Conservation (phyloP, 1,284 basidiomycete species). For the Cutaneotrichosporon curvatum region DNA sequence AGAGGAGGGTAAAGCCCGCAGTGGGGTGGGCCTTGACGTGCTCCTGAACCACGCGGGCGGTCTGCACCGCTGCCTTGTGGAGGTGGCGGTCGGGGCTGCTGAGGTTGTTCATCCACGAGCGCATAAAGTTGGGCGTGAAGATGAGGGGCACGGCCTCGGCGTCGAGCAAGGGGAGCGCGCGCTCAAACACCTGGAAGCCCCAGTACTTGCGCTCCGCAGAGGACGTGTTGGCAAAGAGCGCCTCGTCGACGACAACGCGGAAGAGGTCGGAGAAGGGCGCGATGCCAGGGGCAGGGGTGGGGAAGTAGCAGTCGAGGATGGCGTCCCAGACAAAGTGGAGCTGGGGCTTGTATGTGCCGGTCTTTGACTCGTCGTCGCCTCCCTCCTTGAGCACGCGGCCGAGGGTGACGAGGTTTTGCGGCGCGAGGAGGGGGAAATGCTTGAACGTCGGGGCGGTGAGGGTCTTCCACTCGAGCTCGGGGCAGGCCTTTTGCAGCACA, state of each 20-base stretch:
- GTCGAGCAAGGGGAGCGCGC: constrained; percentile 63
- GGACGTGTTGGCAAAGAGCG: constrained; percentile 73
- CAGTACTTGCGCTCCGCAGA: constrained; percentile 88
- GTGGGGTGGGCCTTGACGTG: constrained; percentile 70
- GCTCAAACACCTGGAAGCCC: constrained; percentile 89
- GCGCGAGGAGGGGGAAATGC: constrained; percentile 58
- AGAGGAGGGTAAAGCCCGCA: constrained; percentile 74
- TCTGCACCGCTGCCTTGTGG: constrained; percentile 76
- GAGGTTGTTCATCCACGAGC: constrained; percentile 92
- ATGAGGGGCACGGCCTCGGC: constrained; percentile 59
- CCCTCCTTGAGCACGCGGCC: constrained; percentile 64
- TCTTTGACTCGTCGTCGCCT: constrained; percentile 31
- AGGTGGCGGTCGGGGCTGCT: constrained; percentile 78
- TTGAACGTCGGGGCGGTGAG: constrained; percentile 74
- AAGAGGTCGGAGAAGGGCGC: constrained; percentile 86
- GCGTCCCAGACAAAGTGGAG: constrained; percentile 88
- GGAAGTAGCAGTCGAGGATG: constrained; percentile 67
- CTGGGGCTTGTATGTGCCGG: constrained; percentile 76
- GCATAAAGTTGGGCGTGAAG: constrained; percentile 94
- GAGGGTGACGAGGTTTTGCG: constrained; percentile 62
- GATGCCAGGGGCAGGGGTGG: constrained; percentile 38
- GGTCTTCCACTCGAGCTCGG: constrained; percentile 60
- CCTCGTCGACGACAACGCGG: constrained; percentile 83
- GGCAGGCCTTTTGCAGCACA: constrained; percentile 48
- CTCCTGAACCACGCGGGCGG: constrained; percentile 66